Evolutionary conservation across 2,329 filamentous ascomycete genomes (phyloP).

Genomic region (Trichoderma atroviride): DNA sequence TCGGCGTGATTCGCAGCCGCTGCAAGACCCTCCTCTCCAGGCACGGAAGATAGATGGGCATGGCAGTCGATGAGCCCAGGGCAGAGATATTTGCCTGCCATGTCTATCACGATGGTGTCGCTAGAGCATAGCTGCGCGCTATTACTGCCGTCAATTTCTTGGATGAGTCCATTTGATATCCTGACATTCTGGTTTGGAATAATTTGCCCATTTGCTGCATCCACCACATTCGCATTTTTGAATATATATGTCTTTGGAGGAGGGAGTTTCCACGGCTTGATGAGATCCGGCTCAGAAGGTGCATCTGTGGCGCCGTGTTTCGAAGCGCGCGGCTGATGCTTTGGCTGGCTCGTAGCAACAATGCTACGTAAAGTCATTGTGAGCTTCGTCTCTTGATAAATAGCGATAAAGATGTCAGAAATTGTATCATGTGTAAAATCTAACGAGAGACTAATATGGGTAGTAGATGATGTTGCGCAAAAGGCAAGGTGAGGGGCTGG

Average conservation of each 20-base stretch:
- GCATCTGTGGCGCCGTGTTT: not conserved
- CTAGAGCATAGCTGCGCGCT: not conserved
- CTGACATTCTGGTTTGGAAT: constrained; percentile 37
- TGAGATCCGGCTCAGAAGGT: constrained; percentile 28
- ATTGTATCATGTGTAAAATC: not conserved
- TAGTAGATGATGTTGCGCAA: not conserved
- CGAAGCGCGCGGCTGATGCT: not conserved
- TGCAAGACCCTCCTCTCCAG: constrained; percentile 35
- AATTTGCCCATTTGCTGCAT: constrained; percentile 42
- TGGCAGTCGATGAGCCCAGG: constrained; percentile 42
- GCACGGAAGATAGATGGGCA: constrained; percentile 38
- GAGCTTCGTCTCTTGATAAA: not conserved
- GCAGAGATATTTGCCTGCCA: constrained; percentile 37
- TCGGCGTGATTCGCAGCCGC: constrained; percentile 37
- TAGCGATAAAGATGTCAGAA: not conserved
- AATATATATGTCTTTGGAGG: constrained; percentile 42
- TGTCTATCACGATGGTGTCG: constrained; percentile 30
- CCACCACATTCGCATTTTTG: constrained; percentile 48
- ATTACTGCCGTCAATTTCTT: constrained; percentile 29
- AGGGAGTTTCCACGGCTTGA: constrained; percentile 43
- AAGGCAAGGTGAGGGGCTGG: not conserved
- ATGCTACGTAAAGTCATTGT: constrained; percentile 1
- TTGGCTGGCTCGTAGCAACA: not conserved
- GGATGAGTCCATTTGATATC: constrained; percentile 42
- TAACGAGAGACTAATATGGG: not conserved